Evolutionary conservation across 805 yeast genomes (phyloP), one percentile per base, ranked within the genome.

Genomic region (Kodamaea sagamina): DNA sequence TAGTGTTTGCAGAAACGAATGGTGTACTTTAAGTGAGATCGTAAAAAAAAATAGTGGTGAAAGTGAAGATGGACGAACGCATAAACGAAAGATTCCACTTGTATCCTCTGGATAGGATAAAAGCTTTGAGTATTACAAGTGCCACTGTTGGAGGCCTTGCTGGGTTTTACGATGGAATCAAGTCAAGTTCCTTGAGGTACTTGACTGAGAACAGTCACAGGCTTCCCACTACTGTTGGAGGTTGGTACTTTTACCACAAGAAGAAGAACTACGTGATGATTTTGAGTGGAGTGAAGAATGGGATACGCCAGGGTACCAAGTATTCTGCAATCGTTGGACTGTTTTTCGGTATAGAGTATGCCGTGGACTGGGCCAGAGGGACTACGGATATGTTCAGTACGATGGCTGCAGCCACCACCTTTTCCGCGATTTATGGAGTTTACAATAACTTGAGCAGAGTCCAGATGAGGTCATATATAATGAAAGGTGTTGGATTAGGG

Each of bases 171-270:
- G 64, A 71, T 11, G 92, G 92, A 3, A 78, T 78, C 53, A 71
- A 72, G 41, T 49, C 58, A 2, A 68, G 86, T 0, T 77, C 85
- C 1, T 62, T 81, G 32, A 72, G 79, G 32, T 88, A 77, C 52
- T 67, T 88, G 36, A 89, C 90, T 2, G 87, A 86, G 51, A 88
- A 88, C 55, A 84, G 93, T 10, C 96, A 88, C 57, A 60, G 96
- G 41, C 65, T 89, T 44, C 96, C 96, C 6, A 72, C 62, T 16
- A 79, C 84, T 0, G 83, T 79, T 42, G 89, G 88, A 15, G 93
- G 92, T 0, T 88, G 96, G 96, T 88, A 84, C 57, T 84, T 83
- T 58, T 88, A 88, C 62, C 93, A 88, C 63, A 87, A 85, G 63
- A 74, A 88, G 48, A 88, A 86, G 66, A 84, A 86, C 62, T 85